Base-by-base conservation (phyloP, 148 eudicot genomes). In the Rheum nobile region DNA sequence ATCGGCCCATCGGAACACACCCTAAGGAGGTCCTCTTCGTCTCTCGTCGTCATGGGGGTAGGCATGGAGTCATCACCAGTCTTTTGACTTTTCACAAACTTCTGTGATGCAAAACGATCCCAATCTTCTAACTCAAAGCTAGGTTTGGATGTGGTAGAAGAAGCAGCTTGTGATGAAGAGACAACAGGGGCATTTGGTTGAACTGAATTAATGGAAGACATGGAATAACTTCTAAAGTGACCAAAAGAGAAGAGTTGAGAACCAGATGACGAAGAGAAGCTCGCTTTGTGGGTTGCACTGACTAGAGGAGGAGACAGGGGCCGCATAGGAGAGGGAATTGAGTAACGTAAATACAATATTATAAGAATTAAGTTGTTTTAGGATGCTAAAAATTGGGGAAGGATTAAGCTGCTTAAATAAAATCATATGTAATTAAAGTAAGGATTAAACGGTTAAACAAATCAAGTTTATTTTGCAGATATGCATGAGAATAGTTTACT, bases 201-300 rank as follows among this genome's bases (percentile, higher is more conserved):
- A 71, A 92, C 83, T 65, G 97, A 44, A 39, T 22, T 44, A 14
- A 75, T 24, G 44, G 77, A 88, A 65, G 99, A 91, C 99, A 95
- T 95, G 79, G 99, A 95, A 77, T 95, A 90, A 83, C 99, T 95
- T 86, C 97, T 90, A 54, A 95, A 88, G 83, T 91, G 83, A 59
- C 89, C 85, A 84, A 94, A 91, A 79, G 98, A 88, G 73, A 94
- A 88, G 48, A 91, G 83, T 74, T 87, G 98, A 32, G 98, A 89
- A 75, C 91, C 85, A 75, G 93, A 81, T 68, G 96, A 82, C 57
- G 87, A 84, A 74, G 96, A 82, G 50, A 82, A 81, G 78, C 85
- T 85, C 21, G 84, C 78, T 79, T 95, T 71, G 79, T 79, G 71
- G 87, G 85, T 77, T 75, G 86, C 57, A 81, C 74, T 67, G 73